Evolutionary conservation across 164 flowering plant genomes (phyloP).

Genomic region (Cinnamomum micranthum): DNA sequence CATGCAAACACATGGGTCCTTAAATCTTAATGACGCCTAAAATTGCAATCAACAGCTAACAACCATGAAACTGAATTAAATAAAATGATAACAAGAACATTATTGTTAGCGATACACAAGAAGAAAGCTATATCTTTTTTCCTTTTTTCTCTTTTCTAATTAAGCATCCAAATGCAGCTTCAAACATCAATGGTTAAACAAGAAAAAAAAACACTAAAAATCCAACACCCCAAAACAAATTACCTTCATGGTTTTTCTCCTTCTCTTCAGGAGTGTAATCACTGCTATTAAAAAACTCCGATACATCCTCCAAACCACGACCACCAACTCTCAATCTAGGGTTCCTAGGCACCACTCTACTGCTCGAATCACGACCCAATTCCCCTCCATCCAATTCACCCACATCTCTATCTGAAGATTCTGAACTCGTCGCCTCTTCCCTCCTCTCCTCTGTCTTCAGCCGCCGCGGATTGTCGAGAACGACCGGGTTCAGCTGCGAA

Average conservation of each 20-base stretch:
- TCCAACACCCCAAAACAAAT: neutral
- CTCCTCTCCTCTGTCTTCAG: slow-evolving; percentile 14
- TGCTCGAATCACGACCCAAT: slow-evolving; percentile 12
- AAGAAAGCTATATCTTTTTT: no score
- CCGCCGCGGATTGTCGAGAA: slow-evolving; percentile 51
- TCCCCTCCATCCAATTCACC: slow-evolving; percentile 9
- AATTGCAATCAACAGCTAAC: neutral
- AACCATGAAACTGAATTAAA: neutral
- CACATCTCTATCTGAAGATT: slow-evolving; percentile 1
- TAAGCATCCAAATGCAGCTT: neutral
- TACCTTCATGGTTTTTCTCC: slow-evolving; percentile 40
- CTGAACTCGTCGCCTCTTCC: slow-evolving; percentile 9
- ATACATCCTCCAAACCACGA: slow-evolving; percentile 55
- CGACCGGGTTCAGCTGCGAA: slow-evolving; percentile 53
- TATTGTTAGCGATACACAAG: no score
- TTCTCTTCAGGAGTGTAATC: slow-evolving; percentile 47
- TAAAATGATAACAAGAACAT: no score
- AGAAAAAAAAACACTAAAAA: neutral
- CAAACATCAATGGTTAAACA: neutral
- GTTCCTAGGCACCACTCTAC: slow-evolving; percentile 58
- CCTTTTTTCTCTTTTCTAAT: no score
- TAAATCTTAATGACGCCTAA: neutral
- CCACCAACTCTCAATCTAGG: slow-evolving; percentile 77
- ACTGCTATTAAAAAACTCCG: slow-evolving; percentile 56
- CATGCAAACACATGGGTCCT: no score